These are phyloP conservation scores for Diplodia mutila DNA, from an alignment of 2,329 filamentous ascomycete species.

Conservation along the genomic window DNA sequence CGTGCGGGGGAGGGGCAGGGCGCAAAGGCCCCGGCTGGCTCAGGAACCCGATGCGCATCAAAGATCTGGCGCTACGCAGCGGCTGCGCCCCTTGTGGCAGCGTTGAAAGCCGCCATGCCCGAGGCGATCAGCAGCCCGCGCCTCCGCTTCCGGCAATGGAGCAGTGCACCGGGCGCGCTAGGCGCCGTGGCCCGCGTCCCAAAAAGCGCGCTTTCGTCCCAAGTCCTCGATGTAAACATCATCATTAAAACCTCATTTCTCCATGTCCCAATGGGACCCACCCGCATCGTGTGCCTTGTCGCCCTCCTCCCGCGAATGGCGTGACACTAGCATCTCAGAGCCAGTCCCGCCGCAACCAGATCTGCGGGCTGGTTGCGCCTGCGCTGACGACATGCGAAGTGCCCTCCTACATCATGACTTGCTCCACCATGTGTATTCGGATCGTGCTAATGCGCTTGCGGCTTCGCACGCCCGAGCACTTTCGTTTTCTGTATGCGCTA, in stretches of 20 bases:
- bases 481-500: not conserved
- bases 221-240: slow-evolving; percentile 13
- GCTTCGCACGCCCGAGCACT: slow-evolving; percentile 5
- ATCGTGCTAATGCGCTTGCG: slow-evolving; percentile 14
- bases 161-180: slow-evolving; percentile 5
- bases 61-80: slow-evolving; percentile 15
- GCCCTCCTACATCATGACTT: slow-evolving; percentile 23
- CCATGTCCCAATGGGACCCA: not conserved
- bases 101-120: not conserved
- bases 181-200: not conserved
- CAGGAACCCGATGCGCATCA: slow-evolving; percentile 3
- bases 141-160: not conserved
- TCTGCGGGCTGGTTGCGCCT: not conserved
- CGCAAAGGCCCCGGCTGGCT: slow-evolving; percentile 1
- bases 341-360: slow-evolving; percentile 1
- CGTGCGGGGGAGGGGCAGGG: slow-evolving; percentile 17
- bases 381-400: slow-evolving; percentile 17
- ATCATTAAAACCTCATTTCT: not conserved
- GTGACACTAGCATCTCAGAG: slow-evolving; percentile 14
- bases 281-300: not conserved
- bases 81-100: not conserved
- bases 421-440: slow-evolving; percentile 6
- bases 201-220: slow-evolving; percentile 4
- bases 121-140: not conserved
- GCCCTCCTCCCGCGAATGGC: slow-evolving; percentile 14